phyloP scores from a whole-genome alignment of 1,284 basidiomycete species.

The Rhodotorula sp. region DNA sequence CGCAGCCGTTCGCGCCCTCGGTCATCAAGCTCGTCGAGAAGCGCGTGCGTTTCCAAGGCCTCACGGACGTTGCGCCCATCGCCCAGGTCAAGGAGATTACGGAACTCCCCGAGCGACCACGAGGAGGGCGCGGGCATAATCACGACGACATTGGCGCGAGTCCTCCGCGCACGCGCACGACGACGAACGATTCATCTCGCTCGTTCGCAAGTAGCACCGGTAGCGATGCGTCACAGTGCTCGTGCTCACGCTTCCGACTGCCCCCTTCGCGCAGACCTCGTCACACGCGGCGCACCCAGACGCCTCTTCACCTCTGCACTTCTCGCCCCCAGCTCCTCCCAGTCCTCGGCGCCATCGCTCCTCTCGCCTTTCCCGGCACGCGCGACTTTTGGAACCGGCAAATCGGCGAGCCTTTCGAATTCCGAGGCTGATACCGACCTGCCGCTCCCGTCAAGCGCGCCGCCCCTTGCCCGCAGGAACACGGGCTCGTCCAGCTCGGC shows the following conservation, averaged over 20 bases:
- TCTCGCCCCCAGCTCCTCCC: not conserved
- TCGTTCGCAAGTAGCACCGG: too few species aligned
- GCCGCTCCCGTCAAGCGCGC: not conserved
- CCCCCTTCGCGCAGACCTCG: not conserved
- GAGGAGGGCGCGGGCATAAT: not conserved
- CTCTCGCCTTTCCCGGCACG: not conserved
- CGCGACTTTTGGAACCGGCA: not conserved
- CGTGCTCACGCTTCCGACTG: too few species aligned
- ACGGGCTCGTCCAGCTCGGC: not conserved
- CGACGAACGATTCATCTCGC: too few species aligned
- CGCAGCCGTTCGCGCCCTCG: not conserved
- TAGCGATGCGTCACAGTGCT: too few species aligned
- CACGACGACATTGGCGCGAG: not conserved
- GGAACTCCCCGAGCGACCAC: not conserved
- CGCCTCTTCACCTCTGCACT: not conserved
- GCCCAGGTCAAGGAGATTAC: not conserved
- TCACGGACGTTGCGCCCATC: constrained; percentile 1
- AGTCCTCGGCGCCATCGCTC: not conserved
- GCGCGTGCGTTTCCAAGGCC: not conserved
- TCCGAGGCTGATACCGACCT: not conserved
- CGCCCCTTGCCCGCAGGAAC: not conserved
- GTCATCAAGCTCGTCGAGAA: not conserved
- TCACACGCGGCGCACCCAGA: not conserved
- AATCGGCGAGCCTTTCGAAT: too few species aligned
- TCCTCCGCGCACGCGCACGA: not conserved